Evolutionary conservation across 805 yeast genomes (phyloP), one percentile per base, ranked within the genome.

Genomic region (Allodekkera sacchari): DNA sequence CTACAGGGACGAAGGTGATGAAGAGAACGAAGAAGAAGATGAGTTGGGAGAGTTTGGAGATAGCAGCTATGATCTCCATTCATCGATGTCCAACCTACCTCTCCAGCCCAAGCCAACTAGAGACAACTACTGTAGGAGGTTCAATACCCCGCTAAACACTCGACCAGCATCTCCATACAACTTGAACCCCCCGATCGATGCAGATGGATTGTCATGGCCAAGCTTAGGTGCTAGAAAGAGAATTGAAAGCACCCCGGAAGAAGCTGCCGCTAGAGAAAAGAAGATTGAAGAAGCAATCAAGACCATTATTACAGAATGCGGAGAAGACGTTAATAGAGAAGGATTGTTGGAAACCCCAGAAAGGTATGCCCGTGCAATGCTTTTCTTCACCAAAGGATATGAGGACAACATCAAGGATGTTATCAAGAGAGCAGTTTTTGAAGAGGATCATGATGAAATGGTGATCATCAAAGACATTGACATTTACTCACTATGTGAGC

Each of bases 401-500:
- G 95, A 89, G 58, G 95, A 88, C 45, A 88, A 87, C 54, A 81
- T 92, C 38, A 70, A 83, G 40, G 95, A 84, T 51, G 95, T 87
- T 18, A 82, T 92, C 50, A 89, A 92, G 48, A 70, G 88, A 38
- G 98, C 98, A 1, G 94, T 92, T 6, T 92, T 92, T 47, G 96
- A 92, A 55, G 97, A 92, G 55, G 95, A 92, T 53, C 98, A 92
- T 53, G 97, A 92, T 55, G 99, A 92, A 53, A 92, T 92, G 97
- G 97, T 92, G 29, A 88, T 92, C 42, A 98, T 92, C 17, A 72
- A 89, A 51, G 96, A 92, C 57, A 92, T 92, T 36, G 95, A 85
- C 46, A 74, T 92, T 33, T 83, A 78, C 55, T 84, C 96, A 3
- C 65, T 92, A 33, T 92, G 99, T 59, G 99, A 92, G 60, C 99